Evolutionary conservation across 192 early-diverging fungal species (phyloP).

Genomic region (Hyaloraphidium curvatum): DNA sequence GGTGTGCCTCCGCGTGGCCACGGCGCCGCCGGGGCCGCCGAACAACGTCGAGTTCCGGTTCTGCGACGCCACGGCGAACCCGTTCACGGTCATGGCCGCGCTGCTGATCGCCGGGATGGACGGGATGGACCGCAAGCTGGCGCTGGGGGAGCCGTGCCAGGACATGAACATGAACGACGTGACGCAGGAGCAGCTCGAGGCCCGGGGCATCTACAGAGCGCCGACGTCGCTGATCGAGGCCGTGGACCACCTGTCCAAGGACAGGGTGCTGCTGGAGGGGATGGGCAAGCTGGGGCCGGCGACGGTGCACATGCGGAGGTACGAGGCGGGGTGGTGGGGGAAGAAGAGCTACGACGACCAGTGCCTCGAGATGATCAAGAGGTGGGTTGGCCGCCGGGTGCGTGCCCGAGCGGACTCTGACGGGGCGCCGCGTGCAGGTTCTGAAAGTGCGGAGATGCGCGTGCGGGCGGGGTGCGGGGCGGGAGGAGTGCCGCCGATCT

Average conservation of each 20-base stretch:
- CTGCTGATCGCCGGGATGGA: neutral
- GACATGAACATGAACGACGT: neutral
- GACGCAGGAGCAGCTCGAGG: neutral
- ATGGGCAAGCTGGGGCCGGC: neutral
- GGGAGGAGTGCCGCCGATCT: too few relatives aligned
- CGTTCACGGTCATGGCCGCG: neutral
- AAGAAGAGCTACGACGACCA: too few relatives aligned
- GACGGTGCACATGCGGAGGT: neutral
- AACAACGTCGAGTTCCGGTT: neutral
- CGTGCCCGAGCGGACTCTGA: too few relatives aligned
- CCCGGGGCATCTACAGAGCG: neutral
- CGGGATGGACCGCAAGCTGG: neutral
- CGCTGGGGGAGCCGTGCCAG: neutral
- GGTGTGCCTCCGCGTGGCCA: neutral
- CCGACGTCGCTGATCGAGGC: neutral
- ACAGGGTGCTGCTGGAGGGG: neutral
- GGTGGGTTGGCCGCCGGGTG: too few relatives aligned
- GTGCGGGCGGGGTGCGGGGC: too few relatives aligned
- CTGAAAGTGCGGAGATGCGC: too few relatives aligned
- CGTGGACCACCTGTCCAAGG: neutral
- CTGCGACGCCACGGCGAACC: neutral
- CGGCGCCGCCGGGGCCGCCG: too few relatives aligned
- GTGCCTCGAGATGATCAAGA: too few relatives aligned
- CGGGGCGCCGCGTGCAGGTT: too few relatives aligned
- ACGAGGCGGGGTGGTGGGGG: neutral